Evolutionary conservation across 495 filamentous ascomycete species (phyloP), one percentile per base, ranked within the genome.

Genomic region (Lepraria neglecta): DNA sequence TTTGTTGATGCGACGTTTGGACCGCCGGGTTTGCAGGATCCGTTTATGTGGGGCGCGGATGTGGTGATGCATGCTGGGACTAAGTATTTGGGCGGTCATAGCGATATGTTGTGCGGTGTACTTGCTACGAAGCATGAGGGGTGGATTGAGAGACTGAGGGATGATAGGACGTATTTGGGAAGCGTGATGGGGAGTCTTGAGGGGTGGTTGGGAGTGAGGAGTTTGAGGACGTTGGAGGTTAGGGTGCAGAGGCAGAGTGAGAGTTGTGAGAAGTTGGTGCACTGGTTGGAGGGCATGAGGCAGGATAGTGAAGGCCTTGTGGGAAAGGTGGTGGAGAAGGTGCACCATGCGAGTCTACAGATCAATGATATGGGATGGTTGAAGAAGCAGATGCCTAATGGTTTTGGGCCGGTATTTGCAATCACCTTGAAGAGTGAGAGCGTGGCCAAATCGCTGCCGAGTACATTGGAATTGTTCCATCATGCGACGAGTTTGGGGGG

Each of bases 21-120:
- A 1, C 94, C 94, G n/a, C 94, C 94, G 15, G 85, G 85, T 27
- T 77, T 98, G 43, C 87, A 89, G 71, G 89, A 96, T 65, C 94
- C 94, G 3, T 95, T 96, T 69, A 50, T 67, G 40, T 84, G 77
- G 67, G 91, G 91, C 60, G 89, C 86, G 3, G 91, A 97, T 72
- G 71, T 89, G 0, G 83, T 96, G 24, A 87, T 97, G 87, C 94
- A 98, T 72, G 84, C 80, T 27, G 94, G 90, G 14, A 94, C 91
- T 10, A 98, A 98, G 78, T 98, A 96, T 71, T 81, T 98, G 61
- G 94, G 94, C 21, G 94, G 94, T 1, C 94, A 98, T 74, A 88
- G 83, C 64, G 94, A 98, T 73, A 75, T 97, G 73, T 82, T 98
- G 0, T 89, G 87, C 66, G 94, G 94, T 14, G 86, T 95, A 21